Percentiles rank a stretch among this genome's conserved stretches.
phyloP scores from a whole-genome alignment of 352 stramenopile genomes.

The Globisporangium uncinulatum region DNA sequence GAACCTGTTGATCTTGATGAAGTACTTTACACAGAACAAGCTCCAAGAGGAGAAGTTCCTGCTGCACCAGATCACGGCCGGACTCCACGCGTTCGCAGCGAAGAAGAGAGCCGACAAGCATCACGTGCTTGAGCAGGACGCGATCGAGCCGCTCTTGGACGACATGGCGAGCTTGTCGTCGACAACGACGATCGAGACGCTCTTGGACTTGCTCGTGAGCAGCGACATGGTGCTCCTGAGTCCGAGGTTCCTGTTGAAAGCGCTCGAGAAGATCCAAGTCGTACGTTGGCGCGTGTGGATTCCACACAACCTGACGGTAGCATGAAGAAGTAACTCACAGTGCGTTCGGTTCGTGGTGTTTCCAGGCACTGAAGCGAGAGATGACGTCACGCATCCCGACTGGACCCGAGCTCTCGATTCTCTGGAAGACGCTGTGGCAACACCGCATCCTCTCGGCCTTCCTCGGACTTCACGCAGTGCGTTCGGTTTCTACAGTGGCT shows the following conservation, averaged over 20 bases:
- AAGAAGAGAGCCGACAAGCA: constrained; percentile 36
- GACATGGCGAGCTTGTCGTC: constrained; percentile 64
- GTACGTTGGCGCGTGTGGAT: constrained; percentile 22
- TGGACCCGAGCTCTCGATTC: constrained; percentile 46
- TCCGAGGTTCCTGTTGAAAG: constrained; percentile 53
- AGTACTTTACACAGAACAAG: constrained; percentile 85
- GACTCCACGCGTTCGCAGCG: constrained; percentile 67
- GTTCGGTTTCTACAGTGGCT: constrained; percentile 6
- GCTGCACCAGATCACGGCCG: constrained; percentile 71
- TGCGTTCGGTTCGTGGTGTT: not conserved
- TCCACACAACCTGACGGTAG: too few relatives aligned
- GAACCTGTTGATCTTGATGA: constrained; percentile 62
- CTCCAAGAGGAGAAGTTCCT: constrained; percentile 85
- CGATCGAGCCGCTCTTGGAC: constrained; percentile 44
- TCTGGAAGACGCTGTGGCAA: constrained; percentile 69
- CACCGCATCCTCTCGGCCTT: constrained; percentile 57
- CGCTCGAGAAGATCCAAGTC: constrained; percentile 53
- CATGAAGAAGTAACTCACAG: too few relatives aligned
- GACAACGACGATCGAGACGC: constrained; percentile 53
- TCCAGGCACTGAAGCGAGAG: constrained; percentile 43
- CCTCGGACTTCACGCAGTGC: constrained; percentile 50
- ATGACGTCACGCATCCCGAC: constrained; percentile 56
- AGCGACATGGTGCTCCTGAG: constrained; percentile 52
- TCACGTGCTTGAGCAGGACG: constrained; percentile 45
- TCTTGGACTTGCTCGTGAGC: constrained; percentile 67